phyloP scores from a whole-genome alignment of 768 basidiomycete genomes.

The Pilatotrama ljubarskyi region DNA sequence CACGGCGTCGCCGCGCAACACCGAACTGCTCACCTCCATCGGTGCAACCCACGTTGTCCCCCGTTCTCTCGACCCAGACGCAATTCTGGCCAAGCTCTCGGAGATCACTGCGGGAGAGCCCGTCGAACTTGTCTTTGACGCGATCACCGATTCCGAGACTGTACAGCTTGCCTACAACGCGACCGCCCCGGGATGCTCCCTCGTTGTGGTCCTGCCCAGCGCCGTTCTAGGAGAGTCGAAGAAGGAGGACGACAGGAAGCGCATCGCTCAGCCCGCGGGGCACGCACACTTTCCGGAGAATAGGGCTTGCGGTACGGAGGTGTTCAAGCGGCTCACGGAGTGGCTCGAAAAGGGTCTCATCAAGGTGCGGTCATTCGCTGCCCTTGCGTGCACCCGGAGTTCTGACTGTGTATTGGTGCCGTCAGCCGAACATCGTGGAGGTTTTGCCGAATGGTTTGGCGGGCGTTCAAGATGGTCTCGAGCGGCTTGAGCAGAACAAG shows the following conservation, averaged over 20 bases:
- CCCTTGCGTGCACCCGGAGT: too few species aligned
- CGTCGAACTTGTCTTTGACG: slow-evolving; percentile 27
- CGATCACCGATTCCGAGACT: slow-evolving; percentile 23
- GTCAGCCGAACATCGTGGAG: slow-evolving; percentile 46
- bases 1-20: slow-evolving; percentile 29
- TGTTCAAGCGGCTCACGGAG: slow-evolving; percentile 19
- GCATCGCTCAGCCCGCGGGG: slow-evolving; percentile 5
- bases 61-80: slow-evolving; percentile 14
- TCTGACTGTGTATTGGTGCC: too few species aligned
- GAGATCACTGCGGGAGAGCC: slow-evolving; percentile 21
- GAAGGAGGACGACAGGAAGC: neutral
- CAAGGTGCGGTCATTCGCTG: too few species aligned
- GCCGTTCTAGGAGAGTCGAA: neutral
- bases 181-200: slow-evolving; percentile 27
- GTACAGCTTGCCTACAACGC: slow-evolving; percentile 21
- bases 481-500: slow-evolving; percentile 39
- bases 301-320: neutral
- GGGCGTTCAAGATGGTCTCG: slow-evolving; percentile 43
- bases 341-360: slow-evolving; percentile 20
- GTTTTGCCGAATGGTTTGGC: slow-evolving; percentile 43
- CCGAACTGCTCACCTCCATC: slow-evolving; percentile 14
- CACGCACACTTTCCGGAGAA: slow-evolving; percentile 2
- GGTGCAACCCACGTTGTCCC: slow-evolving; percentile 32
- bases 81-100: slow-evolving; percentile 8
- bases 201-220: slow-evolving; percentile 8